Percentiles rank a stretch among this genome's conserved stretches.
These are phyloP conservation scores for Zychaea mexicana DNA, from an alignment of 371 early-diverging fungal species.

Conservation along the genomic window DNA sequence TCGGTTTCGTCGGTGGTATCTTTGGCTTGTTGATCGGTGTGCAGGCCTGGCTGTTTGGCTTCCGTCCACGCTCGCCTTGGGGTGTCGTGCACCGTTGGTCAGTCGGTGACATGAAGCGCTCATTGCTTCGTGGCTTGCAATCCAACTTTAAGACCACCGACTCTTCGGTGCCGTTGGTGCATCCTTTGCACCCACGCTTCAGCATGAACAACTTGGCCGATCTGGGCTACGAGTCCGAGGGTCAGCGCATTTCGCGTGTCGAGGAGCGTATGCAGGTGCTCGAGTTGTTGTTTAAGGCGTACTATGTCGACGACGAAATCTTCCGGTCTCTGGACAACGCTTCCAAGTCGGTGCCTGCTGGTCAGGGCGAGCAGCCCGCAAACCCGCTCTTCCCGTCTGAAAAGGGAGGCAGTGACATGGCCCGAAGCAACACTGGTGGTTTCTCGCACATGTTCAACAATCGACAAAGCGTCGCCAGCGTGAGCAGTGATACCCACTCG, in stretches of 20 bases:
- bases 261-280: conserved; percentile 38
- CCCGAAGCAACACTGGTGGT: conserved; percentile 29
- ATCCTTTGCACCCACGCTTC: conserved; percentile 51
- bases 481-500: conserved; percentile 33
- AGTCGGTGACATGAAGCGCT: conserved; percentile 46
- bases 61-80: conserved; percentile 52
- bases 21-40: conserved; percentile 45
- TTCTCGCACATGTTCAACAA: conserved; percentile 52
- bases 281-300: conserved; percentile 38
- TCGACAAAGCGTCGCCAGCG: conserved; percentile 41
- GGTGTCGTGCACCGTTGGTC: conserved; percentile 56
- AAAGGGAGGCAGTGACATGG: conserved; percentile 5
- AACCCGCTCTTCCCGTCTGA: conserved; percentile 9
- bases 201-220: conserved; percentile 26
- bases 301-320: conserved; percentile 43
- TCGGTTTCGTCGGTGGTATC: conserved; percentile 56
- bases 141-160: conserved; percentile 44
- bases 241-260: conserved; percentile 25
- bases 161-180: conserved; percentile 48
- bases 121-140: conserved; percentile 40
- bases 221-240: conserved; percentile 27
- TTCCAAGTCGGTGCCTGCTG: conserved; percentile 2
- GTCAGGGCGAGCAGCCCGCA: background rate
- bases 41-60: conserved; percentile 54
- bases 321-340: conserved; percentile 48